Conservation (phyloP, 225 moss, liverwort and hornwort genomes). For the Ulota crispa region DNA sequence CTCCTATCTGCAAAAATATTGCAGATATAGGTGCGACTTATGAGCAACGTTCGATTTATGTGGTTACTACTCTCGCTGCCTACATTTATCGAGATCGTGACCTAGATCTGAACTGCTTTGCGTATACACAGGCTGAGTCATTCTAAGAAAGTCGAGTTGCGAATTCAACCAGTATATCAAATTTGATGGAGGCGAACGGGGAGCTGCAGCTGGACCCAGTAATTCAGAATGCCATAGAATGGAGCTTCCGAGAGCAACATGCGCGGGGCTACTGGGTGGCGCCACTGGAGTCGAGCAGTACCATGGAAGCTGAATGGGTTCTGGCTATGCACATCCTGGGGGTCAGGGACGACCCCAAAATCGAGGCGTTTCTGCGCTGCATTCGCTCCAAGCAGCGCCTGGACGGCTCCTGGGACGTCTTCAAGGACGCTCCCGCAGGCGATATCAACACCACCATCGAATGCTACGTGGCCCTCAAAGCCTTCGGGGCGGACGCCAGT, state of each 20-base stretch:
- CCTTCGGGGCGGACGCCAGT: not conserved
- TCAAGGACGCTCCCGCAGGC: not conserved
- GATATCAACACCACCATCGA: constrained; percentile 1
- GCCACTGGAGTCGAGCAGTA: not conserved
- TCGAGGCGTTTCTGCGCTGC: not conserved
- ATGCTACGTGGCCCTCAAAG: not conserved
- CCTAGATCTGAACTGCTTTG: too few species aligned
- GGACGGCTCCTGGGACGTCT: constrained; percentile 3
- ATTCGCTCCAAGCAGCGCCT: not conserved
- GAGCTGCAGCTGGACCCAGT: not conserved
- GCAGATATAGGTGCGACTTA: not conserved
- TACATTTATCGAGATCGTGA: not conserved
- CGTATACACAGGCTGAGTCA: too few species aligned
- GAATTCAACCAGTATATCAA: not conserved
- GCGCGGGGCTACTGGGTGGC: not conserved
- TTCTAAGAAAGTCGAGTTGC: too few species aligned
- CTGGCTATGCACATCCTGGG: not conserved
- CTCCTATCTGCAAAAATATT: not conserved
- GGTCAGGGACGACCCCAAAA: not conserved
- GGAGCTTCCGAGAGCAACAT: constrained; percentile 1
- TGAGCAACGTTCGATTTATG: not conserved
- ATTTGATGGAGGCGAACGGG: not conserved
- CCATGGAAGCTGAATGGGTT: not conserved
- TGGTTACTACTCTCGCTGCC: not conserved
- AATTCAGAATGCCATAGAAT: not conserved